Base-by-base conservation (phyloP, 2,329 filamentous ascomycete species). In the Diaporthe amygdali region DNA sequence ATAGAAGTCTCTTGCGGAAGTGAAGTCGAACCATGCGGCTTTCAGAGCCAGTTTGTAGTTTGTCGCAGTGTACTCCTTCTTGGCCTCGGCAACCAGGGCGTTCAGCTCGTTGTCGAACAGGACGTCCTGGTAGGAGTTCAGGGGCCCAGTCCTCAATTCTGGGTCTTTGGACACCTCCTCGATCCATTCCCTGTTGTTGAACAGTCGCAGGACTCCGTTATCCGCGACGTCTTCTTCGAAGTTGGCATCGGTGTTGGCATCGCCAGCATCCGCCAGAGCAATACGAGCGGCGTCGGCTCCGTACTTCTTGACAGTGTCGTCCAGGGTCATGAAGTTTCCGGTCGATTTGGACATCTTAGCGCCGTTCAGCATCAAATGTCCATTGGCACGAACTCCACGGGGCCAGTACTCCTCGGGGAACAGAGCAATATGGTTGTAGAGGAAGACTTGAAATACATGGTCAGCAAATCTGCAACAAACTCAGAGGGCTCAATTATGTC, bases 331-430 rank as follows among this genome's bases (percentile, higher is more conserved):
- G 86, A 99, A 99, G 85, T 98, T 99, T 74, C 96, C 96, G 0
- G 95, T 98, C 68, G 93, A 96, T 86, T 99, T 99, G 81, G 91
- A 93, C 96, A 99, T 99, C 89, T 99, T 99, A 81, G 97, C 94
- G 63, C 96, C 96, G 81, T 99, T 99, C 74, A 99, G 87, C 82
- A 97, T 90, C 78, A 98, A 84, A 83, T 98, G 96, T 1, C 96
- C 96, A 79, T 99, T 99, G 74, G 93, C 92, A 75, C 96, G 93
- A 75, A 98, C 88, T 74, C 91, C 91, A 66, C 89, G 89, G 14
- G 96, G 96, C 95, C 96, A 98, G 86, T 95, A 97, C 81, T 96
- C 90, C 71, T 90, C 89, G 15, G 91, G 90, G 87, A 98, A 98
- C 52, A 99, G 88, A 14, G 96, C 96, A 74, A 96, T 82, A 82